Base-by-base conservation (phyloP, 2,329 filamentous ascomycete genomes). In the Pyrenochaeta sp. region DNA sequence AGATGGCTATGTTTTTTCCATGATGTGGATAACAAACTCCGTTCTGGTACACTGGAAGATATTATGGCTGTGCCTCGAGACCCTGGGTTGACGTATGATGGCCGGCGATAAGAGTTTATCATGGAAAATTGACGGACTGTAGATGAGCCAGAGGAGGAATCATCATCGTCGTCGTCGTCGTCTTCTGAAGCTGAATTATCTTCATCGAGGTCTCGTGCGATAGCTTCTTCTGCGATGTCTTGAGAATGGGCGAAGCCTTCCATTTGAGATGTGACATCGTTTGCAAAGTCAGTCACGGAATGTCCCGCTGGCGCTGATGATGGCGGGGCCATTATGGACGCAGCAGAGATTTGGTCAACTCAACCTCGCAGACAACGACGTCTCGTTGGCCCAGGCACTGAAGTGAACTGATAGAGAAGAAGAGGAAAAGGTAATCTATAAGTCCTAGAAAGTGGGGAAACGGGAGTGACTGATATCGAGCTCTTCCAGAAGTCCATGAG, bases 51-150 rank as follows among this genome's bases (percentile, higher is more conserved):
- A 61, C 77, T 79, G 30, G 88, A 77, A 83, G 90, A 58, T 83
- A 87, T 86, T 27, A 91, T 85, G 57, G 96, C 83, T 4, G 90
- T 86, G 3, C 90, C 89, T 52, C 92, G 84, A 1, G 88, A 85
- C 25, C 89, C 89, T 12, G 90, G 90, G 30, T 90, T 88, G 43
- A 95, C 88, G 72, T 89, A 90, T 65, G 88, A 91, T 0, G 92
- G 91, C 45, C 92, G 86, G 54, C 91, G 87, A 79, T 95, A 97
- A 32, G 86, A 86, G 36, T 85, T 84, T 19, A 83, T 82, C 79
- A 90, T 83, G 15, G 86, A 75, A 56, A 69, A 77, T 47, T 80
- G 77, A 64, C 79, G 78, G 52, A 81, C 67, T 9, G 81, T 79
- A 83, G 83, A 72, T 5, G 67, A 71, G 77, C 81, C 54, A 80